Percentiles rank a stretch among this genome's conserved stretches.
Evolutionary conservation across 495 filamentous ascomycete species (phyloP).

Genomic region (Chaetomium cochliodes): DNA sequence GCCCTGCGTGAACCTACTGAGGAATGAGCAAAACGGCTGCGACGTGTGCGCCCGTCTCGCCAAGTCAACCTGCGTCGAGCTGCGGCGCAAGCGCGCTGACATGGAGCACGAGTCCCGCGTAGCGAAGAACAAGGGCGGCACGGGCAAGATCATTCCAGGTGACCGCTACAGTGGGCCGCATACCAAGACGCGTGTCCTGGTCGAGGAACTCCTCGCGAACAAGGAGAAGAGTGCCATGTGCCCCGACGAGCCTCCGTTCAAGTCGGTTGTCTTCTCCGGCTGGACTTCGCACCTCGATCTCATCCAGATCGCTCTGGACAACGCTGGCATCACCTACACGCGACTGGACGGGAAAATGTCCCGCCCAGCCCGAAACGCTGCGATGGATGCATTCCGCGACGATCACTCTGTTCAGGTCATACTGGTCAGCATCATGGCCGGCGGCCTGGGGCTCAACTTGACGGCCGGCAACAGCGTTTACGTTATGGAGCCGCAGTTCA

Average conservation of each 20-base stretch:
- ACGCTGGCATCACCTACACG: conserved; percentile 63
- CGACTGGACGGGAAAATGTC: conserved; percentile 88
- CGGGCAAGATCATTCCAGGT: conserved; percentile 58
- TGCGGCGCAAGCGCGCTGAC: conserved; percentile 64
- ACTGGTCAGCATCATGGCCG: conserved; percentile 87
- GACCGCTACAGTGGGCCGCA: conserved; percentile 79
- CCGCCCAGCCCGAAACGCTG: conserved; percentile 63
- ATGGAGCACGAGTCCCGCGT: conserved; percentile 53
- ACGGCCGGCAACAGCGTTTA: conserved; percentile 83
- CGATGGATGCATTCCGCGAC: conserved; percentile 75
- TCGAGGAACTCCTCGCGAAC: conserved; percentile 62
- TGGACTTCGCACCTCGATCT: conserved; percentile 96
- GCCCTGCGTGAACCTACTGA: conserved; percentile 60
- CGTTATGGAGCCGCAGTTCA: conserved; percentile 98
- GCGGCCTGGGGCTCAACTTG: conserved; percentile 88
- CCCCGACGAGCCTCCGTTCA: conserved; percentile 65
- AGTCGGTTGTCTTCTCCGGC: conserved; percentile 87
- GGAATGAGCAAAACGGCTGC: conserved; percentile 31
- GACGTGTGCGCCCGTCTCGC: conserved; percentile 17
- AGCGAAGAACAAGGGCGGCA: conserved; percentile 39
- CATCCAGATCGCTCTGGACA: conserved; percentile 78
- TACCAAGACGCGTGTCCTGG: conserved; percentile 80
- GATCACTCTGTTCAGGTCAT: conserved; percentile 71
- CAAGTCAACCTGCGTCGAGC: conserved; percentile 59
- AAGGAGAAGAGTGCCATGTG: conserved; percentile 58